A percentile compares a stretch with the other conserved stretches of the same genome.
phyloP scores from a whole-genome alignment of 495 filamentous ascomycete species.

The Bombardia bombarda region DNA sequence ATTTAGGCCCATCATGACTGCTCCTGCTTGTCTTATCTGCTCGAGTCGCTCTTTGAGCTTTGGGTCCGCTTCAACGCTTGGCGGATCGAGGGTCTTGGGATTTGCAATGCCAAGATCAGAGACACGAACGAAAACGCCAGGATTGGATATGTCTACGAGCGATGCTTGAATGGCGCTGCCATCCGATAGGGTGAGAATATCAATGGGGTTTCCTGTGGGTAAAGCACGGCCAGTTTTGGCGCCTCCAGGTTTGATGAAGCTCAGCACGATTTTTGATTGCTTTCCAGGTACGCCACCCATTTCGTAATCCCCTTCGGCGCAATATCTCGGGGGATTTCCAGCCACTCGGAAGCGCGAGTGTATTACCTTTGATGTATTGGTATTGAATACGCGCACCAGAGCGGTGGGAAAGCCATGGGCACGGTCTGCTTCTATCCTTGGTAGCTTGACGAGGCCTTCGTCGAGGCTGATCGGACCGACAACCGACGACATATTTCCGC shows the following conservation, averaged over 20 bases:
- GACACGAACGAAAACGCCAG: slow-evolving; percentile 55
- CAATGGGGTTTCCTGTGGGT: slow-evolving; percentile 52
- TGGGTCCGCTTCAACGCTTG: slow-evolving; percentile 40
- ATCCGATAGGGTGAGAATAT: slow-evolving; percentile 44
- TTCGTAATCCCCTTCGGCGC: slow-evolving; percentile 44
- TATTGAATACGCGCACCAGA: slow-evolving; percentile 36
- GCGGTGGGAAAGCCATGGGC: slow-evolving; percentile 9
- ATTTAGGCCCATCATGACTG: slow-evolving; percentile 55
- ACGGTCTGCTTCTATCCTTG: slow-evolving; percentile 1
- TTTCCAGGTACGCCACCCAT: slow-evolving; percentile 63
- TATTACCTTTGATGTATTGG: slow-evolving; percentile 41
- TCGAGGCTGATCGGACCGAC: slow-evolving; percentile 62
- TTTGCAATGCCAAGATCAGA: slow-evolving; percentile 38
- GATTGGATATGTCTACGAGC: slow-evolving; percentile 55
- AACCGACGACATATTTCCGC: slow-evolving; percentile 63
- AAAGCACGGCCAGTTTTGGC: slow-evolving; percentile 58
- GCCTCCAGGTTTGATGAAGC: slow-evolving; percentile 60
- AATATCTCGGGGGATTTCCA: slow-evolving; percentile 35
- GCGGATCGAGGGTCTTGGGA: slow-evolving; percentile 40
- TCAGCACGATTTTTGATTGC: slow-evolving; percentile 47
- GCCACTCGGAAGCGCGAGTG: slow-evolving; percentile 39
- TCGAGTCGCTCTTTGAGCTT: slow-evolving; percentile 47
- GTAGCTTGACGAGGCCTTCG: slow-evolving; percentile 31
- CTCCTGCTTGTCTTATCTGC: slow-evolving; percentile 51
- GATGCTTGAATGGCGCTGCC: slow-evolving; percentile 43